Conservation (phyloP, 2,329 filamentous ascomycete genomes). For the Diplodia mutila region DNA sequence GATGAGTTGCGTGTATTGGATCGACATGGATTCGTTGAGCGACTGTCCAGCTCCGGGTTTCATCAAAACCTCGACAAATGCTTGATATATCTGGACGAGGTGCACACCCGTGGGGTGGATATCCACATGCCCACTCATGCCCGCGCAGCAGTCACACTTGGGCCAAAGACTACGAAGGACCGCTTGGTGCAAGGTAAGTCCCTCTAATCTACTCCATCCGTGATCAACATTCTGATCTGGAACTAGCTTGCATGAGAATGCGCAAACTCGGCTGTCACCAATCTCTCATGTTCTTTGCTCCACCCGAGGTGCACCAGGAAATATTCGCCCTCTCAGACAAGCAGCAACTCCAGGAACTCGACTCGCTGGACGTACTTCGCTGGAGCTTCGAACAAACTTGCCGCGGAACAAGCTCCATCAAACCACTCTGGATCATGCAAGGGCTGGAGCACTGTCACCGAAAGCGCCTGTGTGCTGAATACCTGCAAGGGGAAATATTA, state of each 20-base stretch:
- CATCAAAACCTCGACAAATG: constrained; percentile 60
- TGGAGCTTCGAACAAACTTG: constrained; percentile 10
- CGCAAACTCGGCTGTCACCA: constrained; percentile 1
- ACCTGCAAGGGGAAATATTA: background rate
- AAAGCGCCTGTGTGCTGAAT: background rate
- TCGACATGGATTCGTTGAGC: constrained; percentile 50
- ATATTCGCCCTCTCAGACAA: constrained; percentile 40
- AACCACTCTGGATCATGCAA: constrained; percentile 5
- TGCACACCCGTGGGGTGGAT: constrained; percentile 72
- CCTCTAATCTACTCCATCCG: constrained; percentile 49
- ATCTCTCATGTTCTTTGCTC: constrained; percentile 55
- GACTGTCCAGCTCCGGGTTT: constrained; percentile 63
- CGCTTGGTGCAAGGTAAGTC: constrained; percentile 65
- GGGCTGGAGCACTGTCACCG: constrained; percentile 1
- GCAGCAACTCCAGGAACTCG: background rate
- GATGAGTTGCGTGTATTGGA: constrained; percentile 62
- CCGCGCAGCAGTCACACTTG: constrained; percentile 69
- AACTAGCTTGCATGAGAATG: constrained; percentile 15
- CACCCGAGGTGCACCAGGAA: constrained; percentile 53
- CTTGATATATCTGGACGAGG: constrained; percentile 70
- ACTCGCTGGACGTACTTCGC: constrained; percentile 4
- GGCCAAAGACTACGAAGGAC: constrained; percentile 69
- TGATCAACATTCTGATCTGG: background rate
- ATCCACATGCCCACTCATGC: constrained; percentile 62
- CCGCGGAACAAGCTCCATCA: background rate